A percentile compares a stretch with the other conserved stretches of the same genome.
These are phyloP conservation scores for Fusarium verrucosum DNA, from an alignment of 2,329 filamentous ascomycete genomes.

Conservation along the genomic window DNA sequence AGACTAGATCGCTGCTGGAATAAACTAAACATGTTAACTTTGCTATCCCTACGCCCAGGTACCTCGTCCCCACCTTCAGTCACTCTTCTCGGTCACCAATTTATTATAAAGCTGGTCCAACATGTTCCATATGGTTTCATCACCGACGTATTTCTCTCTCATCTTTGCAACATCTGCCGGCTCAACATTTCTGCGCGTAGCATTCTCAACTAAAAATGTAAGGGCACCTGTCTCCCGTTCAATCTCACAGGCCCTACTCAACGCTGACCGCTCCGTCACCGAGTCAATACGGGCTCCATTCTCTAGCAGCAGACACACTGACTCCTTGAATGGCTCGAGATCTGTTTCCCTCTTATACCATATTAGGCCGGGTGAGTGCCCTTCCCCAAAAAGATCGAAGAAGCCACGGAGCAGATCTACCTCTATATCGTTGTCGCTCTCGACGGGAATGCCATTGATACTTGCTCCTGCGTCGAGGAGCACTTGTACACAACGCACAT, in stretches of 20 bases:
- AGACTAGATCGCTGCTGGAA: too few relatives aligned
- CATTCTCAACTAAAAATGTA: neutral
- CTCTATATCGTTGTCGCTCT: rapidly evolving
- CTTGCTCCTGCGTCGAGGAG: neutral
- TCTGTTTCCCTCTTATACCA: neutral
- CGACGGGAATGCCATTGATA: neutral
- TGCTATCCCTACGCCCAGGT: rapidly evolving
- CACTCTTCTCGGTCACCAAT: neutral
- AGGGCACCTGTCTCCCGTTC: neutral
- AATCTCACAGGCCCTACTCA: neutral
- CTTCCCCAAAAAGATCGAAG: neutral
- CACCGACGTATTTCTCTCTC: neutral
- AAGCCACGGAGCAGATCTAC: neutral
- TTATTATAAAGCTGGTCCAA: neutral
- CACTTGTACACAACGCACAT: neutral
- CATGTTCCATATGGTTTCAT: neutral
- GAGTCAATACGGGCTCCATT: neutral
- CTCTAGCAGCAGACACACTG: neutral
- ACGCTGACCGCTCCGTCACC: neutral
- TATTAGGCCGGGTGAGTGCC: rapidly evolving
- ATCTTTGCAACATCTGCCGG: neutral
- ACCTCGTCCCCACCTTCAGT: rapidly evolving
- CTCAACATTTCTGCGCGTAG: neutral
- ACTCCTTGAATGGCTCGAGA: neutral
- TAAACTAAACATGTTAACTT: too few relatives aligned